A percentile compares a stretch with the other conserved stretches of the same genome.
Evolutionary conservation across 768 basidiomycete genomes (phyloP).

Genomic region (Cystobasidium tubakii): DNA sequence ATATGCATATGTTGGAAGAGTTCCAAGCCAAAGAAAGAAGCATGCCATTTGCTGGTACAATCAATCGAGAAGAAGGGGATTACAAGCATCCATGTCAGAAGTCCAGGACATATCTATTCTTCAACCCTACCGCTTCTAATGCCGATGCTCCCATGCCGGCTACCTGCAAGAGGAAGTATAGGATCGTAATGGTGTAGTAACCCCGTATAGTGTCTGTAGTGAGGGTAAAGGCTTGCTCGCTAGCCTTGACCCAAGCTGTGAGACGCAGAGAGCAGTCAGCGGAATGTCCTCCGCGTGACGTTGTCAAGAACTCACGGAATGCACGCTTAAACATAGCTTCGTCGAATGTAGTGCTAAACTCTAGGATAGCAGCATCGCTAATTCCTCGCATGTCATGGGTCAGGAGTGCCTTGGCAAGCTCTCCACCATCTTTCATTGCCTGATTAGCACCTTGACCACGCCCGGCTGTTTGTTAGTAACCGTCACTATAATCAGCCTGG

Average conservation of each 20-base stretch:
- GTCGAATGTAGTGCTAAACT: neutral
- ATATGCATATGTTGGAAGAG: no score
- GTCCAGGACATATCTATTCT: neutral
- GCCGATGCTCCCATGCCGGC: neutral
- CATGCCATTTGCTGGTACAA: neutral
- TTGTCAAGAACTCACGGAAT: neutral
- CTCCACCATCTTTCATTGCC: conserved; percentile 7
- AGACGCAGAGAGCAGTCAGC: neutral
- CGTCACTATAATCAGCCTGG: no score
- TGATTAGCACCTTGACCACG: conserved; percentile 24
- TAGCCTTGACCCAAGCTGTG: conserved; percentile 20
- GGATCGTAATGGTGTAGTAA: neutral
- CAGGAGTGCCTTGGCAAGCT: neutral
- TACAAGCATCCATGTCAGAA: no score
- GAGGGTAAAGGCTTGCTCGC: neutral
- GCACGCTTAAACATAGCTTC: conserved; percentile 9
- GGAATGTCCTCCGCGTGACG: neutral
- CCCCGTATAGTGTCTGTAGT: neutral
- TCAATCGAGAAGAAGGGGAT: neutral
- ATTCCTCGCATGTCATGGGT: neutral
- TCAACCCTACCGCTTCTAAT: neutral
- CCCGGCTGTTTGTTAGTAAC: neutral
- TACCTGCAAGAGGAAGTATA: neutral
- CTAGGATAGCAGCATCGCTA: neutral
- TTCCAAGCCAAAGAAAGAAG: no score